Evolutionary conservation across 495 filamentous ascomycete species (phyloP), one percentile per base, ranked within the genome.

Genomic region (Hyaloscypha finlandica): DNA sequence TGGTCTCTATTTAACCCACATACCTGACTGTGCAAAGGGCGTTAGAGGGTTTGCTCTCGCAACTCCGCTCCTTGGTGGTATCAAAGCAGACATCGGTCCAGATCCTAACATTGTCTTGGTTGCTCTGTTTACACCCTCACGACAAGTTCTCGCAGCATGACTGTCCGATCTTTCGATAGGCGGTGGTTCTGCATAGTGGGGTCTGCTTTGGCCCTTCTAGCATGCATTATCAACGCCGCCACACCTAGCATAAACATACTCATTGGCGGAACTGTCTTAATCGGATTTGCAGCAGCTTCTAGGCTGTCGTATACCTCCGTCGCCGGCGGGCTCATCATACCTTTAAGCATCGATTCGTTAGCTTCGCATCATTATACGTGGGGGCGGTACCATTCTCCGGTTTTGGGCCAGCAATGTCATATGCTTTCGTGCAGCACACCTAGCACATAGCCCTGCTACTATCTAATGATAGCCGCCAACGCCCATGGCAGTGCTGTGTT

Each of bases 151-250:
- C 11, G 51, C 39, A 3, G 63, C 52, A 6, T 9, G 52, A 39
- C 39, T 85, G 6, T 77, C 77, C 8, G 83, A 86, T 72, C 78
- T 84, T 85, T 86, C 60, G 83, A 83, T 39, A 77, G 84, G 39
- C 75, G 82, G 62, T 85, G 77, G 70, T 81, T 84, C 67, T 75
- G 83, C 67, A 80, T 85, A 55, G 74, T 71, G 2, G 77, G 77
- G 39, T 71, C 77, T 6, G 11, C 76, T 4, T 68, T 83, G 20
- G 77, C 72, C 2, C 69, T 83, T n/a, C 52, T 85, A 52, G 81
- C 81, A 29, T 74, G 74, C 63, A 79, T 82, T 33, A 72, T 83
- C 53, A 74, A 78, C 71, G 77, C 79, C 6, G 75, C 73, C 4
- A 78, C 83, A 6, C 74, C 80, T 48, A 78, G 74, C 59, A 70